Base-by-base conservation (phyloP, 148 eudicot genomes). In the Camellia japonica region DNA sequence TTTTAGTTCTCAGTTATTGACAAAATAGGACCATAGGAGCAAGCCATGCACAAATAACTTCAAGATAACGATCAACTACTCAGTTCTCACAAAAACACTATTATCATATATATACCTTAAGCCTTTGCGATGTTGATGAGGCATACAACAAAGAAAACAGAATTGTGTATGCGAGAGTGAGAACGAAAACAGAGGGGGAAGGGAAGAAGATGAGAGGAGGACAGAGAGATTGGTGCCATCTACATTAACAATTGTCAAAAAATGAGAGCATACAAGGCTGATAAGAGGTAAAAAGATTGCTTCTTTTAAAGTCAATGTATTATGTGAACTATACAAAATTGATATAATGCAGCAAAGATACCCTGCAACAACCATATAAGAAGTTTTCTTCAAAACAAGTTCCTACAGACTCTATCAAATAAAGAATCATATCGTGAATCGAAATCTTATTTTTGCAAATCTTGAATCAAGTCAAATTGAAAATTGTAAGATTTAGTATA, bases 21-120 rank as follows among this genome's bases (percentile, higher is more conserved):
- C 18, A 72, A 13, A 30, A 52, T 72, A 72, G 38, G 13, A 56
- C 60, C 74, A 47, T 4, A 7, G 14, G 7, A 70, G 56, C 14
- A 70, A 38, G 12, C 8, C 4, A 44, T 66, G 18, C 3, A 30
- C 97, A 38, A 8, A 38, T 19, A 14, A 64, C 42, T 64, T 64
- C 42, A 64, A 20, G 68, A 20, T 23, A 20, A 64, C 23, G 38
- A 30, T 30, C 38, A 64, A 64, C 38, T 30, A 64, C 12, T 64
- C 68, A 64, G 19, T 61, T 23, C 52, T 3, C 7, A 49, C 5
- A 49, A 49, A 49, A 49, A 49, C 5, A 49, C 52, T 7, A 0
- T 0, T 49, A 49, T 7, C 52, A 30, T 49, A 7, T 49, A 66
- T 66, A 43, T 30, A 30, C 38, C 38, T 1, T 11, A 38, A 15